A percentile compares a stretch with the other conserved stretches of the same genome.
phyloP scores from a whole-genome alignment of 2,329 filamentous ascomycete species.

The Helotiales sp. region DNA sequence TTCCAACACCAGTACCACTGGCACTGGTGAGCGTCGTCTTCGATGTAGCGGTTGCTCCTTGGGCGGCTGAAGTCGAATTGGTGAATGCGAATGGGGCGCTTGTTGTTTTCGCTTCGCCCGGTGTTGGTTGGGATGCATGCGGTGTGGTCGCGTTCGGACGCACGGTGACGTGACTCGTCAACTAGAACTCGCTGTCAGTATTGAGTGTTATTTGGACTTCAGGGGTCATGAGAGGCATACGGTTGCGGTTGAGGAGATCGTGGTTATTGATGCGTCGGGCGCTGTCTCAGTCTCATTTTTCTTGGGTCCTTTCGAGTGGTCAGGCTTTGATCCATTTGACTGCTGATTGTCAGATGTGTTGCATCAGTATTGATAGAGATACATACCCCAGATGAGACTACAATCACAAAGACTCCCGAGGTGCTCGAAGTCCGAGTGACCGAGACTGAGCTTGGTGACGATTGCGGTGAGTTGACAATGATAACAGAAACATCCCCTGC shows the following conservation, averaged over 20 bases:
- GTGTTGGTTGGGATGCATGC: not conserved
- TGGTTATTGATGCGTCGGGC: not conserved
- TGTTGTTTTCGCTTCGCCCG: not conserved
- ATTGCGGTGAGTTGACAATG: slow-evolving; percentile 27
- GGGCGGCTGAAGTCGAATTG: not conserved
- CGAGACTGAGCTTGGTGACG: not conserved
- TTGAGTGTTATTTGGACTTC: not conserved
- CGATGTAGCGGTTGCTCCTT: not conserved
- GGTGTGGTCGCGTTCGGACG: not conserved
- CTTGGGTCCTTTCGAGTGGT: not conserved
- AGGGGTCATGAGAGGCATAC: not conserved
- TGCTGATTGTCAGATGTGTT: not conserved
- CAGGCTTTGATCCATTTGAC: not conserved
- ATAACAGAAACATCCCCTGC: slow-evolving; percentile 26
- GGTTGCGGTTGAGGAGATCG: not conserved
- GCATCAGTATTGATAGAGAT: not conserved
- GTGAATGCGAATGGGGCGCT: not conserved
- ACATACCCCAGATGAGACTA: not conserved
- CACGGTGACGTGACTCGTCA: not conserved
- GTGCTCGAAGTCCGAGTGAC: not conserved
- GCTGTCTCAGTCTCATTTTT: not conserved
- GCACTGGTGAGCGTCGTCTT: not conserved
- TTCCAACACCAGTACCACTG: not conserved
- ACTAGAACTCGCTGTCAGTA: not conserved
- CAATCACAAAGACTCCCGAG: not conserved